Percentiles rank a stretch among this genome's conserved stretches.
Conservation (phyloP, 1,139 yeast species). For the Candida freyschussii region DNA sequence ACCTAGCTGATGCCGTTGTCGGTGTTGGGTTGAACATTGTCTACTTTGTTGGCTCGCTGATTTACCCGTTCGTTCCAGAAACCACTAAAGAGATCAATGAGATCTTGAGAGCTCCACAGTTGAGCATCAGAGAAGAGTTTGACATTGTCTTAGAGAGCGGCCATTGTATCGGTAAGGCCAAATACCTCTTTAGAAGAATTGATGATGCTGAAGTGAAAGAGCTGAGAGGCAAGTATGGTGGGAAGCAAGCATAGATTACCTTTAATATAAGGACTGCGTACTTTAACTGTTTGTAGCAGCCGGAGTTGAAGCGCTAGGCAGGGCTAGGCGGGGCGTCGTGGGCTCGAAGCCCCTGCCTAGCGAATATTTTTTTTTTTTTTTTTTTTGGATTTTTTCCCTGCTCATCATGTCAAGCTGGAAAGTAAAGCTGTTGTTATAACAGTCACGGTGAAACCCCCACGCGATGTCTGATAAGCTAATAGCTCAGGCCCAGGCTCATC, state of each 20-base stretch:
- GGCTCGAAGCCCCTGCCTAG: too few relatives aligned
- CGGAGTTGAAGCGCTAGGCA: too few relatives aligned
- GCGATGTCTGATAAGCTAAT: slow-evolving; percentile 32
- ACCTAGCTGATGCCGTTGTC: slow-evolving; percentile 84
- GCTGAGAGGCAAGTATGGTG: slow-evolving; percentile 88
- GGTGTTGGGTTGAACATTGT: slow-evolving; percentile 88
- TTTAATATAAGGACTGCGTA: neutral
- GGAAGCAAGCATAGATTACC: slow-evolving; percentile 36
- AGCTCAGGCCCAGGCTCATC: slow-evolving; percentile 36
- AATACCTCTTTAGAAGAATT: slow-evolving; percentile 85
- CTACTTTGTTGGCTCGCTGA: slow-evolving; percentile 73
- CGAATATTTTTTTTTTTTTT: neutral
- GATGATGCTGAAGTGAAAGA: slow-evolving; percentile 83
- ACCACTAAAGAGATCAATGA: slow-evolving; percentile 64
- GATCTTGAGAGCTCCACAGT: slow-evolving; percentile 78
- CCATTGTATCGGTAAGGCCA: slow-evolving; percentile 87
- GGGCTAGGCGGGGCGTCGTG: too few relatives aligned
- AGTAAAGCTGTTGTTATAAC: too few relatives aligned
- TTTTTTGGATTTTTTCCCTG: too few relatives aligned
- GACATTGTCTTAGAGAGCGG: slow-evolving; percentile 66
- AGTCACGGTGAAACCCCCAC: too few relatives aligned
- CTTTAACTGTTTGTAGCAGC: neutral
- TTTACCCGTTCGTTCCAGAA: slow-evolving; percentile 89
- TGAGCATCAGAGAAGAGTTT: slow-evolving; percentile 74
- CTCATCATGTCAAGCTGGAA: too few relatives aligned